Evolutionary conservation across 2,329 filamentous ascomycete species (phyloP).

Genomic region (Orbilia blumenaviensis): DNA sequence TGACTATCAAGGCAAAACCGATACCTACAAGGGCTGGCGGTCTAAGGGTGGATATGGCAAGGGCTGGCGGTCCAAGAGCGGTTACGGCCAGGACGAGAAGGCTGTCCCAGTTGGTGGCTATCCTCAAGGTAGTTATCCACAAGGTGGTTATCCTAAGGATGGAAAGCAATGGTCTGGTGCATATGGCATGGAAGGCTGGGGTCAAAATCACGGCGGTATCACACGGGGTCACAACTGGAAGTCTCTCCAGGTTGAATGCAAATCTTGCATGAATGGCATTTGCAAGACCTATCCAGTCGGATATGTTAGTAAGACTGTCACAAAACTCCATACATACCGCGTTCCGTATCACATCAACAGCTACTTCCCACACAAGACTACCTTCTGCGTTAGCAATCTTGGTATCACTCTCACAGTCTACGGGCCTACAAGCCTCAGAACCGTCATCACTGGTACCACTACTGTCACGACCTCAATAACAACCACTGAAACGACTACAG

Average conservation of each 20-base stretch:
- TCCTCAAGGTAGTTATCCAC: not conserved
- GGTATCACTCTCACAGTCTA: conserved; percentile 38
- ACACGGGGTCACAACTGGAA: conserved; percentile 33
- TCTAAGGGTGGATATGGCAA: conserved; percentile 9
- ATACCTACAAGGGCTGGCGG: conserved; percentile 23
- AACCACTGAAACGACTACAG: not conserved
- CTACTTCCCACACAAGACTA: conserved; percentile 38
- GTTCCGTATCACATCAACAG: conserved; percentile 40
- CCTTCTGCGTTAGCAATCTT: conserved; percentile 19
- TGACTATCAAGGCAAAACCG: not conserved
- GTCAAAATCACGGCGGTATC: not conserved
- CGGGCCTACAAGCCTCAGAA: conserved; percentile 22
- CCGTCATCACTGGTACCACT: conserved; percentile 4
- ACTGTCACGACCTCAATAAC: conserved; percentile 37
- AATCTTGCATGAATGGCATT: conserved; percentile 47
- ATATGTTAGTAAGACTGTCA: conserved; percentile 30
- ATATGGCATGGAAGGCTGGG: conserved; percentile 20
- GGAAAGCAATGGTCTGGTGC: conserved; percentile 4
- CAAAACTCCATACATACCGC: conserved; percentile 14
- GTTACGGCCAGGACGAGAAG: not conserved
- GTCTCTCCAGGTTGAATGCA: conserved; percentile 37
- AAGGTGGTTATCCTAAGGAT: not conserved
- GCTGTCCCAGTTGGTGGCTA: not conserved
- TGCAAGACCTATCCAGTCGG: conserved; percentile 36
- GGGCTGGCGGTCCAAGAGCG: conserved; percentile 22